Conservation (phyloP, 2,329 filamentous ascomycete species). For the Fusarium algeriense region DNA sequence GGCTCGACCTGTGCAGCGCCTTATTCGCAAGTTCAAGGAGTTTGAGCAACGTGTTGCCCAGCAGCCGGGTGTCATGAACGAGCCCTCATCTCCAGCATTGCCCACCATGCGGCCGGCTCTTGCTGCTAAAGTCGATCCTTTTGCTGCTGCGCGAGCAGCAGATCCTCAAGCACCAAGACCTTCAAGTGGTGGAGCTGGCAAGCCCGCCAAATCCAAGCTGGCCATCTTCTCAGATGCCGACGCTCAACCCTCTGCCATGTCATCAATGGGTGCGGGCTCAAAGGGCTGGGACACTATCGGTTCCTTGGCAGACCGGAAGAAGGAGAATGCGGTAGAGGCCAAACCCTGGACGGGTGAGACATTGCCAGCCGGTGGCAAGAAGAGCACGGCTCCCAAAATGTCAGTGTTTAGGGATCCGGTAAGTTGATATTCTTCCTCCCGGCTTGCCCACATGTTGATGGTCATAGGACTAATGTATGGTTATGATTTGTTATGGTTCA, state of each 20-base stretch:
- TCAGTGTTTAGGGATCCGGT: constrained; percentile 96
- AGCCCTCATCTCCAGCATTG: constrained; percentile 87
- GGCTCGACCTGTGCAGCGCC: constrained; percentile 82
- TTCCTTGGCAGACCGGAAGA: constrained; percentile 86
- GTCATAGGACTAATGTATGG: constrained; percentile 92
- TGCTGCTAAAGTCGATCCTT: constrained; percentile 87
- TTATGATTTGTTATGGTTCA: constrained; percentile 57
- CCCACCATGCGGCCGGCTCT: constrained; percentile 86
- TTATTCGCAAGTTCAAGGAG: constrained; percentile 91
- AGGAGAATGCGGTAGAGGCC: constrained; percentile 89
- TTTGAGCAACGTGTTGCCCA: constrained; percentile 84
- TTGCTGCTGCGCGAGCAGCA: constrained; percentile 66
- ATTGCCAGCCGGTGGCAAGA: constrained; percentile 86
- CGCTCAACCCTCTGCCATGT: constrained; percentile 68
- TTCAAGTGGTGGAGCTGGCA: constrained; percentile 65
- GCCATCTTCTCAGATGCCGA: constrained; percentile 89
- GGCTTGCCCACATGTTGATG: constrained; percentile 80
- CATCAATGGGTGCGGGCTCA: constrained; percentile 63
- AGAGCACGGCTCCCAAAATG: constrained; percentile 81
- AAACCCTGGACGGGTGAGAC: constrained; percentile 95
- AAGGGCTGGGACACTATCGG: constrained; percentile 95
- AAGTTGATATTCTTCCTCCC: constrained; percentile 55
- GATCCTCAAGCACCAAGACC: constrained; percentile 76
- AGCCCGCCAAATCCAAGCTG: constrained; percentile 82
- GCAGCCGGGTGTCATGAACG: constrained; percentile 69